These are phyloP conservation scores for Botryosphaeria agaves DNA, from an alignment of 2,329 filamentous ascomycete genomes.

Conservation along the genomic window DNA sequence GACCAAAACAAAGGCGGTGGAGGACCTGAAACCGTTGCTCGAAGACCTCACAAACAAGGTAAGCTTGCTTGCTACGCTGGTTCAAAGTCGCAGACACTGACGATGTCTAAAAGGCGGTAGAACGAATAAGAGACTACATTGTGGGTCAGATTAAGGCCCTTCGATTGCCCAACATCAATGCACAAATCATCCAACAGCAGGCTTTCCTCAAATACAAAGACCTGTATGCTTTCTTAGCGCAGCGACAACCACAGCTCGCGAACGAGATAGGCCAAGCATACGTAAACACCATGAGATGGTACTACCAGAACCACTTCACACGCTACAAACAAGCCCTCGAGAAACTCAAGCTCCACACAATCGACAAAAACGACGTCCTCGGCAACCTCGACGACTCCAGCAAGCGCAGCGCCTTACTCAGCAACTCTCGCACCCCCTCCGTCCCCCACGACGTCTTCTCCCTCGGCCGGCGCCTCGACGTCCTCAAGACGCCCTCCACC, in stretches of 20 bases:
- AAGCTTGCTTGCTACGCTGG: too few relatives aligned
- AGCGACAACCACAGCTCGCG: slow-evolving; percentile 65
- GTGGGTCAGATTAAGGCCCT: slow-evolving; percentile 90
- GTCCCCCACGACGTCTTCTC: slow-evolving; percentile 74
- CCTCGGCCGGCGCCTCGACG: slow-evolving; percentile 69
- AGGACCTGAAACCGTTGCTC: slow-evolving; percentile 71
- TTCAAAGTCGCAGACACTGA: too few relatives aligned
- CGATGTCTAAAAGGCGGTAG: slow-evolving; percentile 45
- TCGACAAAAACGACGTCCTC: slow-evolving; percentile 66
- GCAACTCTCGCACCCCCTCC: slow-evolving; percentile 32
- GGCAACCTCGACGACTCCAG: slow-evolving; percentile 41
- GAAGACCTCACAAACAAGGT: slow-evolving; percentile 72
- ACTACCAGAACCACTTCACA: slow-evolving; percentile 80
- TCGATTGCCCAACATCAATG: slow-evolving; percentile 88
- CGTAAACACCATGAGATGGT: slow-evolving; percentile 98
- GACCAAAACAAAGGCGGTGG: slow-evolving; percentile 53
- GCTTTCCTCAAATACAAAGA: slow-evolving; percentile 80
- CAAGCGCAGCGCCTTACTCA: slow-evolving; percentile 31
- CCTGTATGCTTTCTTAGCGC: slow-evolving; percentile 68
- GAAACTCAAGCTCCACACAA: slow-evolving; percentile 64
- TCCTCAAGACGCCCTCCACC: slow-evolving; percentile 56
- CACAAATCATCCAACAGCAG: slow-evolving; percentile 90
- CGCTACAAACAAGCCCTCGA: slow-evolving; percentile 72
- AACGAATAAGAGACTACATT: slow-evolving; percentile 85
- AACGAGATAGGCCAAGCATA: slow-evolving; percentile 88